Evolutionary conservation across 2,329 filamentous ascomycete species (phyloP).

Genomic region (Xenosphaeropsis pyriputrescens): DNA sequence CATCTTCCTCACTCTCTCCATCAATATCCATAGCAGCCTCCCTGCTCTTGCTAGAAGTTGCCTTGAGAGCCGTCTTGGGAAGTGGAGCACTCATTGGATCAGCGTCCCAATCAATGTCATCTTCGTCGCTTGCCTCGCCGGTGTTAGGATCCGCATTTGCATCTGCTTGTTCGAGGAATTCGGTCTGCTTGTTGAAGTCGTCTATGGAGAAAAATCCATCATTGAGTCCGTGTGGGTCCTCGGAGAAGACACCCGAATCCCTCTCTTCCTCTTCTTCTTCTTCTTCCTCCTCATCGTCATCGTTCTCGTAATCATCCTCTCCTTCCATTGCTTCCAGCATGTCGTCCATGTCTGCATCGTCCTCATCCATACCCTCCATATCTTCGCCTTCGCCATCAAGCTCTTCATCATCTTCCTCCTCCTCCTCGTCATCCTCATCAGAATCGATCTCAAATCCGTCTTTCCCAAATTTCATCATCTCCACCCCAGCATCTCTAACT

Average conservation of each 20-base stretch:
- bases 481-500: slow-evolving; percentile 19
- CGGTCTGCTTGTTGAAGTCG: slow-evolving; percentile 88
- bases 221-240: slow-evolving; percentile 76
- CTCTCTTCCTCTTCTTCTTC: slow-evolving; percentile 32
- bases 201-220: slow-evolving; percentile 98
- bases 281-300: slow-evolving; percentile 22
- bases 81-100: slow-evolving; percentile 46
- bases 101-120: slow-evolving; percentile 75
- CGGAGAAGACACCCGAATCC: slow-evolving; percentile 38
- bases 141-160: slow-evolving; percentile 60
- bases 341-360: slow-evolving; percentile 15
- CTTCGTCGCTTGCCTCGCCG: slow-evolving; percentile 65
- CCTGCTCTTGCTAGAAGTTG: slow-evolving; percentile 15
- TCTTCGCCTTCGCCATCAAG: slow-evolving; percentile 20
- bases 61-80: slow-evolving; percentile 2
- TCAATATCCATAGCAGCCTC: slow-evolving; percentile 18
- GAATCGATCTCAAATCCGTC: slow-evolving; percentile 23
- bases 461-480: slow-evolving; percentile 21
- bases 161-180: slow-evolving; percentile 80
- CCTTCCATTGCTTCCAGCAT: slow-evolving; percentile 17
- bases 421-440: slow-evolving; percentile 17
- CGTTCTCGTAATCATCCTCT: slow-evolving; percentile 19
- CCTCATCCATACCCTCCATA: slow-evolving; percentile 14
- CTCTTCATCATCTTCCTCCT: slow-evolving; percentile 22
- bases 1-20: slow-evolving; percentile 41